A percentile compares a stretch with the other conserved stretches of the same genome.
Conservation (phyloP, 805 yeast genomes). For the Candida insectorum region DNA sequence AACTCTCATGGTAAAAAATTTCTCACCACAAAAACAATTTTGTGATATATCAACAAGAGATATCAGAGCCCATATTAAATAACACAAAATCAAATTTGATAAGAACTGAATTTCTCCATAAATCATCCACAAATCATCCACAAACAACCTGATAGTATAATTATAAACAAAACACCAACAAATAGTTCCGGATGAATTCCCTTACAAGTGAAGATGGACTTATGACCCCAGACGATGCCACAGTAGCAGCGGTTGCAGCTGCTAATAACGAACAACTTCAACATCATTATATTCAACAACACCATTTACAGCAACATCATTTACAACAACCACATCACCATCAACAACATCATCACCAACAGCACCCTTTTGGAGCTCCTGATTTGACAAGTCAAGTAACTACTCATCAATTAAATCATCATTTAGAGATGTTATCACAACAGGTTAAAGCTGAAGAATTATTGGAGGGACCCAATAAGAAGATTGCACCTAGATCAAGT, state of each 20-base stretch:
- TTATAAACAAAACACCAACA: no score
- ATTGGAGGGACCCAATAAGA: slow-evolving; percentile 19
- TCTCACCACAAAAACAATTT: slow-evolving; percentile 9
- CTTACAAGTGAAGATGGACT: slow-evolving; percentile 14
- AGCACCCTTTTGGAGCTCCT: no score
- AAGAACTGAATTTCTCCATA: no score
- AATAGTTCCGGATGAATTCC: no score
- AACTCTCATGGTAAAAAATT: no score
- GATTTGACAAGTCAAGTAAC: slow-evolving; percentile 10
- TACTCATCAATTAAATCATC: slow-evolving; percentile 13
- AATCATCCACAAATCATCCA: no score
- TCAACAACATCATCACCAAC: slow-evolving; percentile 7
- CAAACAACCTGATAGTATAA: no score
- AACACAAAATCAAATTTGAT: slow-evolving; percentile 6
- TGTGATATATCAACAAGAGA: slow-evolving; percentile 4
- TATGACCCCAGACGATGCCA: slow-evolving; percentile 18
- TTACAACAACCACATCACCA: slow-evolving; percentile 5
- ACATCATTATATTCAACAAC: slow-evolving; percentile 11
- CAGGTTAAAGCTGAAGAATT: slow-evolving; percentile 20
- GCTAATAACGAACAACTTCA: slow-evolving; percentile 15
- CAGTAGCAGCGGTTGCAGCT: slow-evolving; percentile 20
- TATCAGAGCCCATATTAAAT: background rate
- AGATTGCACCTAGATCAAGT: slow-evolving; percentile 63
- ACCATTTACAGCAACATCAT: slow-evolving; percentile 4
- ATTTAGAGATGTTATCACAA: slow-evolving; percentile 21